Evolutionary conservation across 2,329 filamentous ascomycete genomes (phyloP), one percentile per base, ranked within the genome.

Genomic region (Scopulariopsis brevicaulis): DNA sequence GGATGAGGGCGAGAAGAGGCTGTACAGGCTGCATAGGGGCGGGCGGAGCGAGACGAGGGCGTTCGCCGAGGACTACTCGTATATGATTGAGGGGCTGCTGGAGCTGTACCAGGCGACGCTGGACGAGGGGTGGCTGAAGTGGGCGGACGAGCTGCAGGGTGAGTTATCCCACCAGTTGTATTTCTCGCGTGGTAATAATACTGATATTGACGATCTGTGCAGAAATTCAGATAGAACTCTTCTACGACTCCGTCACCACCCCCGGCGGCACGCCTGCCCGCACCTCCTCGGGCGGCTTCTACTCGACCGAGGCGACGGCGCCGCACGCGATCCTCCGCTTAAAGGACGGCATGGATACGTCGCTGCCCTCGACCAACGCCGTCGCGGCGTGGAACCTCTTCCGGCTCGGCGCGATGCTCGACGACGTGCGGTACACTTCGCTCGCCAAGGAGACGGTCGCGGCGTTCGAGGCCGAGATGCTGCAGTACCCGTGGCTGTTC

Each of bases 51-150:
- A 86, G 32, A 77, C 83, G 20, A 85, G 83, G 0, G 55, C 53
- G 4, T 96, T 97, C 70, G 90, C 93, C 1, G 94, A 97, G 65
- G 94, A 99, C 72, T 97, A 97, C 67, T 90, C 93, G 2, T 96
- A 93, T 69, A 70, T 97, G 48, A 88, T 91, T 55, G 83, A 86
- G 55, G 93, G 91, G 0, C 76, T 96, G 1, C 75, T 97, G 59
- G 86, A 92, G 63, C 80, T 97, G 32, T 95, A 95, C 67, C 86
- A 93, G 68, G 82, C 86, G 0, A 96, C 90, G 0, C 86, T 87
- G 61, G 85, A 96, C 59, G 84, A 87, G 62, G 73, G 74, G 51
- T 89, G 88, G 73, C 76, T 96, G 4, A 75, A 86, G 60, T 96
- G 93, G 77, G 93, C 93, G 0, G 86, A 93, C 65, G 78, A 81